These are phyloP conservation scores for Chlorella ohadii DNA, from an alignment of 139 green algal genomes.

Conservation along the genomic window DNA sequence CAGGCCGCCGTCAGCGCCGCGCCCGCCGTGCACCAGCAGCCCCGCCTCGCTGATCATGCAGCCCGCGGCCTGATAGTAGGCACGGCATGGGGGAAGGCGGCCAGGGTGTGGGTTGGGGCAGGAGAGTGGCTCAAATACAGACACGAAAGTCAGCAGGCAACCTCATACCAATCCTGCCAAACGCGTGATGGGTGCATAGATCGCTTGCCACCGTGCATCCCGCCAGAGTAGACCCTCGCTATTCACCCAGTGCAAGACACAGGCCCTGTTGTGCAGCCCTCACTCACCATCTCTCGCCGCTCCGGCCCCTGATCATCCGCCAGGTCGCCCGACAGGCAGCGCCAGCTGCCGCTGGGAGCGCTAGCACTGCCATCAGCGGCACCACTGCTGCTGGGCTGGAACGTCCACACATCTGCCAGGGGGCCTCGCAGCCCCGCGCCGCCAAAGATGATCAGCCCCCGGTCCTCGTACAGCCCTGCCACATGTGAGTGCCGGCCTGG, in stretches of 20 bases:
- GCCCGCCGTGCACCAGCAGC: slow-evolving; percentile 70
- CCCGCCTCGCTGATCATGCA: slow-evolving; percentile 53
- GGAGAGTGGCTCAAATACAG: too few relatives aligned
- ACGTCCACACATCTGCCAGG: slow-evolving; percentile 72
- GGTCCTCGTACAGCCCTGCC: slow-evolving; percentile 40
- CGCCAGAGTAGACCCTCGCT: too few relatives aligned
- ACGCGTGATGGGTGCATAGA: too few relatives aligned
- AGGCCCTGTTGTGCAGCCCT: too few relatives aligned
- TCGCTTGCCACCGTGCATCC: too few relatives aligned
- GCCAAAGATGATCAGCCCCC: slow-evolving; percentile 60
- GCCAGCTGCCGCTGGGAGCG: slow-evolving; percentile 2
- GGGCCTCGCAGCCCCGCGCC: slow-evolving; percentile 64
- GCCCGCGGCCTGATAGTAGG: slow-evolving; percentile 45
- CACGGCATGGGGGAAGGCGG: too few relatives aligned
- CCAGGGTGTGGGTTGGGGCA: too few relatives aligned
- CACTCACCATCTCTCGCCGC: slow-evolving; percentile 61
- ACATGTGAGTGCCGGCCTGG: slow-evolving; percentile 68
- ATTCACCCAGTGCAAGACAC: too few relatives aligned
- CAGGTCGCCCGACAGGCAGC: slow-evolving; percentile 28
- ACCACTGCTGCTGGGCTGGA: slow-evolving; percentile 38
- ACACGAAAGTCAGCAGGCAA: too few relatives aligned
- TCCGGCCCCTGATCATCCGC: slow-evolving; percentile 36
- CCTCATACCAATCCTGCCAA: too few relatives aligned
- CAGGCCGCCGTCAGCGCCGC: slow-evolving; percentile 51
- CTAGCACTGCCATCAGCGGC: neutral